Base-by-base conservation (phyloP, 257 asterid species). In the Penstemon davidsonii region DNA sequence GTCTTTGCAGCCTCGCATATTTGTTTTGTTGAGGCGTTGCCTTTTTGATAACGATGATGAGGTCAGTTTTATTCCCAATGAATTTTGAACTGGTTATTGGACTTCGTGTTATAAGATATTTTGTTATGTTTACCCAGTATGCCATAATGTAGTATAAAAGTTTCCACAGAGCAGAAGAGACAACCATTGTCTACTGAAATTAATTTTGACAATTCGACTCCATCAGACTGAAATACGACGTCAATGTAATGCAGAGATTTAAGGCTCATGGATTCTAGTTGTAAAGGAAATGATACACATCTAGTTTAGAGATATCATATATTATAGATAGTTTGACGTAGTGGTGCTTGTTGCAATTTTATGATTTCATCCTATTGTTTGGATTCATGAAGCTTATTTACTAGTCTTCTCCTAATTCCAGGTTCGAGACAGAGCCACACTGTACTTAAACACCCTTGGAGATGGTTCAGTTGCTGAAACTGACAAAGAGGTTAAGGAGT, bases 371-470 rank as follows among this genome's bases (percentile, higher is more conserved):
- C 44, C 46, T 52, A 53, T 39, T 51, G 12, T 11, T 33, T 54
- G 25, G 47, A 5, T 40, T 12, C 53, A 9, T 51, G 75, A 70
- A 73, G 63, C 66, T 71, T 57, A 53, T 53, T 13, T 60, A 46
- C 46, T 39, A 64, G 49, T 19, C 19, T 69, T 55, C 40, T 60
- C 69, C 45, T 69, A 46, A 67, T 65, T 82, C 62, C 82, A 94
- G 98, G 99, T 91, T 72, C 91, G 99, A 71, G 99, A 95, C 67
- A 86, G 99, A 81, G 99, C 99, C 54, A 95, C 99, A n/a, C 82
- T 95, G 58, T 95, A 95, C 84, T 77, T 95, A 85, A 94, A 91
- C 82, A 91, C 96, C 64, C 91, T 94, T 71, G 98, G 88, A 69
- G 99, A 91, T 83, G 96, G 96, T 74, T 78, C 96, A 61, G 95